Base-by-base conservation (phyloP, 495 filamentous ascomycete species). In the Pseudomonodictys pantanalensis region DNA sequence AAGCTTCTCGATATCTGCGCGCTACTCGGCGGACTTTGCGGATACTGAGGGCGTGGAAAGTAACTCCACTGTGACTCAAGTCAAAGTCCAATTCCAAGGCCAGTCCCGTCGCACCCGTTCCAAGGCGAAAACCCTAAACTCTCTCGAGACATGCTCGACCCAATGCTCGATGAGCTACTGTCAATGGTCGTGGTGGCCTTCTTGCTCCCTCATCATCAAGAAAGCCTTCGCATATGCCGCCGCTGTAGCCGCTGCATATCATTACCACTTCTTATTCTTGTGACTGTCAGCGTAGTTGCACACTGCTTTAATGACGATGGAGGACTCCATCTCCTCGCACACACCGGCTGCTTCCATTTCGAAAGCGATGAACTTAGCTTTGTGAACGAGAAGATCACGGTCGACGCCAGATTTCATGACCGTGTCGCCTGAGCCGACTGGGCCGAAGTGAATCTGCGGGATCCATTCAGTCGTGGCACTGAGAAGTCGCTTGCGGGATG, bases 361-460 rank as follows among this genome's bases (percentile, higher is more conserved):
- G 38, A 59, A 64, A 18, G 20, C 54, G 18, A 64, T 17, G 2
- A 59, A 38, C 11, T 30, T 24, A 2, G 25, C 60, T 12, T 45
- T 12, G 8, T 50, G 25, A 6, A 32, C 50, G 3, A 67, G 6
- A 22, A 18, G 17, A 32, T 67, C 64, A 10, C 64, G 12, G 18
- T 59, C 25, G 8, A 10, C 42, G 18, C n/a, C 54, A 29, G 70
- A 44, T 44, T 67, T 71, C 26, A 76, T 75, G 1, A 76, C 63
- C 5, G 38, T 39, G 49, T 76, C 75, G 22, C 71, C 76, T 8
- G 72, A 76, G 5, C 72, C 76, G 33, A 79, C 74, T 9, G 59
- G 58, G 2, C 76, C 75, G 50, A 73, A 76, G 49, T 75, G 69
- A n/a, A 75, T 59, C 33, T 2, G 7, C 7, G 46, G 47, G 6